These are phyloP conservation scores for Fremontodendron californicum DNA, from an alignment of 345 rosid genomes.

Conservation along the genomic window DNA sequence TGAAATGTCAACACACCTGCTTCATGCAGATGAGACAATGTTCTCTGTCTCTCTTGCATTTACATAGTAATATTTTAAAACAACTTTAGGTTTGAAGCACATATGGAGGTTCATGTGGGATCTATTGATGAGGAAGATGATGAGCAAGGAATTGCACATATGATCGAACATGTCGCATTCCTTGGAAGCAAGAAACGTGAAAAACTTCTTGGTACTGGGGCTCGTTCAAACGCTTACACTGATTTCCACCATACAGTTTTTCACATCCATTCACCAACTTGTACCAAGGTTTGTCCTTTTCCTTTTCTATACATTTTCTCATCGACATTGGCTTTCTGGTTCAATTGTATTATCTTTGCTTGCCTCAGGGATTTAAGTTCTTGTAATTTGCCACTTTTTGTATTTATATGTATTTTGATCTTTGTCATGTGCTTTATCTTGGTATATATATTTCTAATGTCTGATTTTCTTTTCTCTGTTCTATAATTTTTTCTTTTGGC, in stretches of 20 bases:
- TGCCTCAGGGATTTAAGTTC: neutral
- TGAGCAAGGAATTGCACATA: constrained; percentile 99
- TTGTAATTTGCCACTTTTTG: constrained; percentile 2
- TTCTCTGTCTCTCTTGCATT: constrained; percentile 14
- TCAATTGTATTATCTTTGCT: constrained; percentile 2
- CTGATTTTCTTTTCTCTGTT: constrained; percentile 5
- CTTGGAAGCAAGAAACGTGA: constrained; percentile 99
- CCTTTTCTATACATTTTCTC: neutral
- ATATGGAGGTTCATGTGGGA: constrained; percentile 98
- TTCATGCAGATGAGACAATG: neutral
- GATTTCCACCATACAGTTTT: constrained; percentile 99
- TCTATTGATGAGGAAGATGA: constrained; percentile 98
- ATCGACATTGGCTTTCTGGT: neutral
- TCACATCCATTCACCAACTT: constrained; percentile 95
- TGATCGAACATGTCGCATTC: constrained; percentile 98
- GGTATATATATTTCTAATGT: neutral
- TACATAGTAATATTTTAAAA: constrained; percentile 17
- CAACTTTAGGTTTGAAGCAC: constrained; percentile 87
- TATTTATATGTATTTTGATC: neutral
- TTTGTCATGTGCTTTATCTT: neutral
- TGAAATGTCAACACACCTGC: neutral
- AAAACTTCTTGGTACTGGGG: constrained; percentile 97
- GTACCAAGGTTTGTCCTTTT: constrained; percentile 68
- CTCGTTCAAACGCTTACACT: constrained; percentile 97
- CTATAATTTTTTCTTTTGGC: neutral